phyloP scores from a whole-genome alignment of 441 rosid genomes.

The Arabidopsis lyrata region DNA sequence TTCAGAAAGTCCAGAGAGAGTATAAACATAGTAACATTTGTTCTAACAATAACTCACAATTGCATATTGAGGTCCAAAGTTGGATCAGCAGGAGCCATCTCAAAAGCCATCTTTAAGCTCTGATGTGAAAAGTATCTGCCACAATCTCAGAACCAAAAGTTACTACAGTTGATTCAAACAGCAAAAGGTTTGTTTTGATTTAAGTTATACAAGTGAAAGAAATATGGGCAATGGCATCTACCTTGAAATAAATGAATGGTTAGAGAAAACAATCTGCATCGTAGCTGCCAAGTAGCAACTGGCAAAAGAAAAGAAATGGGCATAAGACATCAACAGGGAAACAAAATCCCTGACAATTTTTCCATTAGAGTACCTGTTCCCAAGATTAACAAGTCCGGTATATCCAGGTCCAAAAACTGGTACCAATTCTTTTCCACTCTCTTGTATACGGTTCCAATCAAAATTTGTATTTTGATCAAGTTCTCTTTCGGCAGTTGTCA shows the following conservation, averaged over 20 bases:
- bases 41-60: conserved; percentile 65
- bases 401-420: conserved; percentile 93
- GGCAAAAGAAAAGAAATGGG: conserved; percentile 43
- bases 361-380: conserved; percentile 73
- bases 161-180: conserved; percentile 19
- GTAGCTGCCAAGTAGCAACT: conserved; percentile 99
- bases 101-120: conserved; percentile 77
- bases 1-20: conserved; percentile 15
- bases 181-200: conserved; percentile 2
- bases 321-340: conserved; percentile 27
- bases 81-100: conserved; percentile 96
- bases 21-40: conserved; percentile 31
- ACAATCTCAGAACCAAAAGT: conserved; percentile 35
- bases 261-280: conserved; percentile 93
- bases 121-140: conserved; percentile 73
- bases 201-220: conserved; percentile 18
- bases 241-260: conserved; percentile 73
- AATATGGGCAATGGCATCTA: conserved; percentile 39
- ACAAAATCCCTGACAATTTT: conserved; percentile 19
- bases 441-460: conserved; percentile 99
- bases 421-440: conserved; percentile 87
- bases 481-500: conserved; percentile 99
- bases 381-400: conserved; percentile 96
- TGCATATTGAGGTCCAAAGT: conserved; percentile 95
- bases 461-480: conserved; percentile 96